phyloP scores from a whole-genome alignment of 768 basidiomycete species.

The Royoungia palumana region DNA sequence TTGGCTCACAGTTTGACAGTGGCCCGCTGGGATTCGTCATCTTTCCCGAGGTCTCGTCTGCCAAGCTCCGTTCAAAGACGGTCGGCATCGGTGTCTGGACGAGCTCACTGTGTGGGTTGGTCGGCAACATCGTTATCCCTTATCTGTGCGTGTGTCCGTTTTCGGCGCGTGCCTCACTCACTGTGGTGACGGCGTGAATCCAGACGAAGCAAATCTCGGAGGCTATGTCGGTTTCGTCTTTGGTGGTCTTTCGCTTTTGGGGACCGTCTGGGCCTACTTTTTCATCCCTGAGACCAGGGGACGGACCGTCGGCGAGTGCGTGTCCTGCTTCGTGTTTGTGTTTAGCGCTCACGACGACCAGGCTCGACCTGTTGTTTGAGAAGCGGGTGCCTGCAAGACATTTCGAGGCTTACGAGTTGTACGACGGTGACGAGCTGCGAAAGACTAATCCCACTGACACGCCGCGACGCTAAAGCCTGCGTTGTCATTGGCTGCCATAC shows the following conservation, averaged over 20 bases:
- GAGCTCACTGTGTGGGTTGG: constrained; percentile 25
- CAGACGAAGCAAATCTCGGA: constrained; percentile 24
- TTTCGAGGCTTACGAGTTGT: constrained; percentile 21
- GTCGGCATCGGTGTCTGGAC: constrained; percentile 26
- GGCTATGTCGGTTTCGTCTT: constrained; percentile 30
- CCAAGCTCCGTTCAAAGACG: constrained; percentile 31
- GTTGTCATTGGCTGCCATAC: no score
- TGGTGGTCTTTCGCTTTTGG: constrained; percentile 21
- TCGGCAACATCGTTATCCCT: constrained; percentile 25
- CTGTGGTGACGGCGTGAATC: constrained; percentile 20
- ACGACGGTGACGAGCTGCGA: constrained; percentile 4
- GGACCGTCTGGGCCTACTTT: constrained; percentile 24
- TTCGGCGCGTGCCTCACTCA: neutral
- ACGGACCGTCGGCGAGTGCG: constrained; percentile 30
- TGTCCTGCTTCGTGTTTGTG: neutral
- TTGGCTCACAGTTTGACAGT: constrained; percentile 7
- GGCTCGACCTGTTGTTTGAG: constrained; percentile 33
- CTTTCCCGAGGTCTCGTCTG: constrained; percentile 28
- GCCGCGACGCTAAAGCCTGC: no score
- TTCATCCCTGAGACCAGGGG: constrained; percentile 28
- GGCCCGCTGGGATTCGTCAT: constrained; percentile 28
- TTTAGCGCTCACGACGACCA: neutral
- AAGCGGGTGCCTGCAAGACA: constrained; percentile 26
- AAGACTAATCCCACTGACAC: no score
- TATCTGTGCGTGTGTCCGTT: constrained; percentile 18